Conservation (phyloP, 208 protist genomes). For the Herpetomonas tarakana region DNA sequence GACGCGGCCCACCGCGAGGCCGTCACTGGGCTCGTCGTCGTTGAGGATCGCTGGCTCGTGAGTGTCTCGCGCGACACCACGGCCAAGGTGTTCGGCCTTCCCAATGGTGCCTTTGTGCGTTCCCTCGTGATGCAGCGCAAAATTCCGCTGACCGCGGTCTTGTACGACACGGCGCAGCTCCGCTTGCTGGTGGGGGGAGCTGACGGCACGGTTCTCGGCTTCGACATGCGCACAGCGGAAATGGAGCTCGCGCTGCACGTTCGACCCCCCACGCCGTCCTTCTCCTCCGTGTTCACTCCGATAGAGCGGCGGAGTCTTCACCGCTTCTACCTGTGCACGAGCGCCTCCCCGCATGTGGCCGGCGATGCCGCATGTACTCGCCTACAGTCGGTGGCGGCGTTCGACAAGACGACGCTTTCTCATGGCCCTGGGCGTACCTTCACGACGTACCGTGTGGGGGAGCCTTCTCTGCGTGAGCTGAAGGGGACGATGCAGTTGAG, state of each 20-base stretch:
- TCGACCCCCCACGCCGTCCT: constrained; percentile 18
- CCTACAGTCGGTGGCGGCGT: constrained; percentile 15
- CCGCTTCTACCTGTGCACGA: constrained; percentile 21
- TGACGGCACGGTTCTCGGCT: constrained; percentile 51
- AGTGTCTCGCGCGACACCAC: constrained; percentile 51
- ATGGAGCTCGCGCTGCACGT: constrained; percentile 31
- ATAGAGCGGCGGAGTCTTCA: constrained; percentile 20
- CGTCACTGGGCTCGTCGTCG: constrained; percentile 43
- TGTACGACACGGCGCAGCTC: constrained; percentile 29
- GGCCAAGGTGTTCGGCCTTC: constrained; percentile 66
- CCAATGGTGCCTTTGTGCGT: constrained; percentile 42
- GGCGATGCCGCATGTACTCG: background rate
- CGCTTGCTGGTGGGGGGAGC: constrained; percentile 38
- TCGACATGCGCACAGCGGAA: constrained; percentile 25
- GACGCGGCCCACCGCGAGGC: constrained; percentile 41
- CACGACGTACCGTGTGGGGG: constrained; percentile 33
- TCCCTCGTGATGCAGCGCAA: constrained; percentile 25
- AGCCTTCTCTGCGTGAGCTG: constrained; percentile 41
- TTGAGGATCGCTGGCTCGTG: constrained; percentile 60
- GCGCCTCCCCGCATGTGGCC: background rate
- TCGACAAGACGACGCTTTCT: constrained; percentile 25
- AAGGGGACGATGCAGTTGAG: constrained; percentile 21
- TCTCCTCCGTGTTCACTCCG: constrained; percentile 22
- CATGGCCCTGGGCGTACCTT: constrained; percentile 28
- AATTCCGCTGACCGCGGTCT: constrained; percentile 44